phyloP scores from a whole-genome alignment of 2,329 filamentous ascomycete genomes.

The Diaporthe citrichinensis region DNA sequence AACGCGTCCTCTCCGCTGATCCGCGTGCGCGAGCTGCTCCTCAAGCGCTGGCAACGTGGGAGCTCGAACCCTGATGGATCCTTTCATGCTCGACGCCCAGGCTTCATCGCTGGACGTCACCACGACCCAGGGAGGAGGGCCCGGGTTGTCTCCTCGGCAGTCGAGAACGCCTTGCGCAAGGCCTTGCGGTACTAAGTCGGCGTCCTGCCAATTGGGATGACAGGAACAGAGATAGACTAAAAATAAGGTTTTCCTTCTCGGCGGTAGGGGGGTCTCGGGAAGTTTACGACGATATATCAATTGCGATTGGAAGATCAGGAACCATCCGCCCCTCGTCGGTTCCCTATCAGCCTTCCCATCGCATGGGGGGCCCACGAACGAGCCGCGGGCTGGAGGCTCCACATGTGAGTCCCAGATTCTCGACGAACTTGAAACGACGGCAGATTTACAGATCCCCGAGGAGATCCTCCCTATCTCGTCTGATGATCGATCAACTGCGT shows the following conservation, averaged over 20 bases:
- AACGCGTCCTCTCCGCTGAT: neutral
- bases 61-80: neutral
- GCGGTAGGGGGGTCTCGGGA: neutral
- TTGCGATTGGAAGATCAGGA: conserved; percentile 32
- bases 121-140: neutral
- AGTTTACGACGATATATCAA: conserved; percentile 2
- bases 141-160: conserved; percentile 4
- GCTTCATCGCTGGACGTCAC: neutral
- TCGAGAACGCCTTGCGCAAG: neutral
- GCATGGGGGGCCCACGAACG: neutral
- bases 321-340: neutral
- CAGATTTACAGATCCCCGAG: conserved; percentile 22
- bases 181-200: neutral
- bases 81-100: neutral
- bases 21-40: neutral
- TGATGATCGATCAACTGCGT: neutral
- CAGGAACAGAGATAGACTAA: neutral
- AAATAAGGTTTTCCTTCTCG: conserved; percentile 8
- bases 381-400: neutral
- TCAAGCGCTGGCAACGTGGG: too few relatives aligned
- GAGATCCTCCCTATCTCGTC: conserved; percentile 10
- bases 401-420: neutral
- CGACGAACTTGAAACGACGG: conserved; percentile 19
- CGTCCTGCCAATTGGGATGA: conserved; percentile 8
- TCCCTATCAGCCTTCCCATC: conserved; percentile 4